A percentile compares a stretch with the other conserved stretches of the same genome.
phyloP scores from a whole-genome alignment of 495 filamentous ascomycete species.

The Trichoderma reesei region DNA sequence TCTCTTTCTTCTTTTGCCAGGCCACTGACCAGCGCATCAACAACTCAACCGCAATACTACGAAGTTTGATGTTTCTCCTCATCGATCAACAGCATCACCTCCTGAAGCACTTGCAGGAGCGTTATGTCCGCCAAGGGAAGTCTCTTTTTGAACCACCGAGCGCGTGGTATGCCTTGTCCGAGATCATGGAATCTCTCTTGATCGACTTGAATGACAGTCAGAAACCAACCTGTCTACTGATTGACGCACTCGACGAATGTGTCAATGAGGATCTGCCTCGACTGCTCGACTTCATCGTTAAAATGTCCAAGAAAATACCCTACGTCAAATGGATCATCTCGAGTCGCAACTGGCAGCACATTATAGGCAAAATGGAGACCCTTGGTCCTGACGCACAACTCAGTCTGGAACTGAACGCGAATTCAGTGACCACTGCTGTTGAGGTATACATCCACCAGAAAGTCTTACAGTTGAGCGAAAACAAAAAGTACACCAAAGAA shows the following conservation, averaged over 20 bases:
- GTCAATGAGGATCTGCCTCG: constrained; percentile 11
- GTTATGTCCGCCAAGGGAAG: constrained; percentile 20
- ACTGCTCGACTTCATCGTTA: constrained; percentile 23
- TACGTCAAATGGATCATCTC: not conserved
- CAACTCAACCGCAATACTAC: constrained; percentile 31
- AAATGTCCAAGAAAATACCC: not conserved
- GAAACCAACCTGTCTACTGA: constrained; percentile 9
- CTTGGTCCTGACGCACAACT: not conserved
- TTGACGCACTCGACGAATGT: constrained; percentile 42
- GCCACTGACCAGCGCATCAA: constrained; percentile 25
- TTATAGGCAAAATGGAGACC: not conserved
- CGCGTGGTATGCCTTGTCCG: constrained; percentile 21
- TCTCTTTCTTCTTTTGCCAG: constrained; percentile 41
- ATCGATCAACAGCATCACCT: constrained; percentile 24
- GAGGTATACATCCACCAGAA: not conserved
- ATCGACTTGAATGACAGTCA: constrained; percentile 15
- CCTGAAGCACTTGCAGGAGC: constrained; percentile 21
- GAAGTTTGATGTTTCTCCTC: constrained; percentile 33
- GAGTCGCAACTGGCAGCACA: not conserved
- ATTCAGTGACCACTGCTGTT: not conserved
- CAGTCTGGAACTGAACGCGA: not conserved
- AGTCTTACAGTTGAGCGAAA: not conserved
- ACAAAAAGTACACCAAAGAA: not conserved
- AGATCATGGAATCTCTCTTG: constrained; percentile 25
- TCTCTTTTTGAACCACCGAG: constrained; percentile 25